Evolutionary conservation across 2,329 filamentous ascomycete species (phyloP), one percentile per base, ranked within the genome.

Genomic region (Sporothrix brunneoviolacea): DNA sequence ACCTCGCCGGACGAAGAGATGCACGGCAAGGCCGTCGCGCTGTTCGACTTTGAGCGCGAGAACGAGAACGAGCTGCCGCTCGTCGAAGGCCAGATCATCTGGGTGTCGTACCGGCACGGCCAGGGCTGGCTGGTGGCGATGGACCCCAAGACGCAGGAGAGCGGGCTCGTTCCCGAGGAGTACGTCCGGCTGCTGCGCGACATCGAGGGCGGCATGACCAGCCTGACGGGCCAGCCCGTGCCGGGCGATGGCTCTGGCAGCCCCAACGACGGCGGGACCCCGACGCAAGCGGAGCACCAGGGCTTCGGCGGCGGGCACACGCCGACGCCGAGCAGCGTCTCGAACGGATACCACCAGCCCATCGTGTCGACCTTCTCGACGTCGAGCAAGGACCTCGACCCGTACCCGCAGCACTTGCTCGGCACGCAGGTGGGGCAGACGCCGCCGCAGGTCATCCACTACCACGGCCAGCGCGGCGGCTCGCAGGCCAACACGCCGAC

Each of bases 71-170:
- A 98, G 67, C 72, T 98, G 51, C 89, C 90, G 4, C 72, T 98
- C 41, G 83, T 88, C 1, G 93, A 98, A 68, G 93, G 93, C 6
- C 93, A 98, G 63, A 88, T 96, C 51, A 95, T 98, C 51, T 86
- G 93, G 74, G 91, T 98, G 21, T 95, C 89, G 15, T 98, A 97
- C 66, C 80, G 93, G 38, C 91, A 97, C 64, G 91, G 91, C 15
- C 90, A 97, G 68, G 93, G 93, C 50, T 98, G 93, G 93, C 76
- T 98, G 46, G 93, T 98, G 21, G 93, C 93, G 4, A 88, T 96
- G 69, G 93, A 98, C 62, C 91, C 91, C 12, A 91, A 89, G 66
- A 96, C 90, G 1, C 89, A 82, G 58, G 93, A 98, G 69, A 95
- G 89, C 61, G 93, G 93, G 1, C 76, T 98, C 32, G 93, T 98